Evolutionary conservation across 2,329 filamentous ascomycete species (phyloP), one percentile per base, ranked within the genome.

Genomic region (Paracoccidioides brasiliensis): DNA sequence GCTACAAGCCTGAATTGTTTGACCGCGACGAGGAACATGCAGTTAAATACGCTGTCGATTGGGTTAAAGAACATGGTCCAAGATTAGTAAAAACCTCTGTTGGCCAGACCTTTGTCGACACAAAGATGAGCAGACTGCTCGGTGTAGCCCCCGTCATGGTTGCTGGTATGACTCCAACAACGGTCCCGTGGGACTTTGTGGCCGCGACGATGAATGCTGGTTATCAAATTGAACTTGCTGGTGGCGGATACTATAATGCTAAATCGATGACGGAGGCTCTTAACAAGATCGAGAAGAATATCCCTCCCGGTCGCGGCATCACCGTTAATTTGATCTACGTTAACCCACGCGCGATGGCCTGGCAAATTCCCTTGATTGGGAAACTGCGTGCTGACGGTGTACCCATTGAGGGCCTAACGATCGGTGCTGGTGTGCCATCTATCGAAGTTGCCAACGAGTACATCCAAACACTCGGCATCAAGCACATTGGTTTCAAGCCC

Each of bases 41-140:
- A 4, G 86, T 98, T 66, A 93, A 90, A 71, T 97, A 90, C 69
- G 91, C 93, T 51, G 85, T 90, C 35, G 89, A 98, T 72, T 98
- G 94, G 94, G 90, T 98, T 56, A 94, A 94, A 72, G 90, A 96
- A 70, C 90, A 93, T 68, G 90, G 91, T 8, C 93, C 94, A n/a
- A 86, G 84, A 57, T 79, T 98, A 45, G 84, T 95, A 64, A 93
- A 88, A 74, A 96, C 88, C 12, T 91, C 90, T 9, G 83, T 82
- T 56, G 93, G 93, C 22, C 81, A 90, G 67, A 95, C 88, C 2
- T 96, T 87, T 63, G 88, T 98, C 49, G 90, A 97, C 69, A 98
- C 93, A 59, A 96, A 95, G 76, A 93, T 96, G 85, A 94, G 86
- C 71, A 80, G 88, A 63, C 76, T 95, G 22, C 76, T 95, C 15